Base-by-base conservation (phyloP, 2,329 filamentous ascomycete species). In the Microthyrium microscopicum region DNA sequence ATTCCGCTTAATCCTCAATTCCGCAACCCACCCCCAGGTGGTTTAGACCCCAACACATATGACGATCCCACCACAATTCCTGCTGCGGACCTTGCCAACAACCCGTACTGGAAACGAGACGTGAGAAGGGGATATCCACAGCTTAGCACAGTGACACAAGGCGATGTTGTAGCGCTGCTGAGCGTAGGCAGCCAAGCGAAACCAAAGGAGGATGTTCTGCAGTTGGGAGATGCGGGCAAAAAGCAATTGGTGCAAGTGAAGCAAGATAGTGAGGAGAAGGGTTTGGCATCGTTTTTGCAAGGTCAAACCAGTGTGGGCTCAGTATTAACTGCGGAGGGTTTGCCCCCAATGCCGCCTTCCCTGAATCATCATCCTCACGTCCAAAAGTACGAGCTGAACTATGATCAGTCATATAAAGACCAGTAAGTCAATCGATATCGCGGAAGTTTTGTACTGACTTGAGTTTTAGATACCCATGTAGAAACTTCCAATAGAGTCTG, bases 61-160 rank as follows among this genome's bases (percentile, higher is more conserved):
- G 72, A 80, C 54, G 83, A 92, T 53, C 80, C 81, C 16, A 78
- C 87, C 39, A 91, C 82, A 11, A 39, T 77, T 1, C 83, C 83
- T n/a, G 80, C 83, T 2, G 81, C 69, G 44, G 83, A 92, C 54
- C 75, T 92, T 47, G 83, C 83, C 47, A 81, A 87, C 56, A 92
- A 92, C 61, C 73, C 83, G 24, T 92, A 94, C 64, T 98, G 84
- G 83, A 91, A 92, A 68, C 84, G 89, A 49, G 89, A 98, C 52
- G 57, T 64, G 40, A 79, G 89, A 46, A 72, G 89, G 48, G 68
- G 67, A 48, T 95, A 95, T 61, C 80, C 89, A 20, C 69, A 67
- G 46, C 66, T 79, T 36, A 87, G 78, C 50, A 74, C 81, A 29
- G 70, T 98, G 40, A 76, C 64, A 39, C 89, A 95, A 64, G 71